Conservation (phyloP, 495 filamentous ascomycete species). For the Tuber borchii region DNA sequence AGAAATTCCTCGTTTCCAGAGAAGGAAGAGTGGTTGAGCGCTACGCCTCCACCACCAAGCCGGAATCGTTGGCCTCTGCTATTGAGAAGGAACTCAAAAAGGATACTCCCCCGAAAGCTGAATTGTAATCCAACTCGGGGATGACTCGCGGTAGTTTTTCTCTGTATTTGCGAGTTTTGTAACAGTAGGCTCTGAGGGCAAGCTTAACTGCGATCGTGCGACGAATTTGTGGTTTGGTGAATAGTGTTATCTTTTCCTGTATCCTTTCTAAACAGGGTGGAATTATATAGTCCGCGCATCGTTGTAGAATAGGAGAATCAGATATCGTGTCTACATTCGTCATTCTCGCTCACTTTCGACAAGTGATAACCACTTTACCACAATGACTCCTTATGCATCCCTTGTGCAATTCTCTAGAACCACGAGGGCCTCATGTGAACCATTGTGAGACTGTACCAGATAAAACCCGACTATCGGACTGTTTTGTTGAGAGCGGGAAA, state of each 20-base stretch:
- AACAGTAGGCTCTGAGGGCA: not conserved
- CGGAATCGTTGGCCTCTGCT: conserved; percentile 62
- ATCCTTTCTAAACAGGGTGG: not conserved
- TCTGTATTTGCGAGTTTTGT: not conserved
- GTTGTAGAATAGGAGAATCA: not conserved
- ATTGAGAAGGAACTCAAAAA: conserved; percentile 71
- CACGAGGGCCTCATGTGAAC: too few species aligned
- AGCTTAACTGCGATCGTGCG: not conserved
- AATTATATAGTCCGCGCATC: not conserved
- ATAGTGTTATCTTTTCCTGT: not conserved
- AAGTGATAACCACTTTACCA: not conserved
- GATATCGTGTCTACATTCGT: not conserved
- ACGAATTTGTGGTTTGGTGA: not conserved
- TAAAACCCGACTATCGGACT: too few species aligned
- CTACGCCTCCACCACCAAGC: conserved; percentile 82
- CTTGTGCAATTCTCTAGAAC: not conserved
- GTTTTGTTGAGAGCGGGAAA: too few species aligned
- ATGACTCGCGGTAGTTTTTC: not conserved
- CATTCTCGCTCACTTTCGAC: not conserved
- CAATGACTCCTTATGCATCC: not conserved
- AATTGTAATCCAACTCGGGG: conserved; percentile 5
- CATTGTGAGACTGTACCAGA: too few species aligned
- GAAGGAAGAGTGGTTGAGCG: conserved; percentile 75
- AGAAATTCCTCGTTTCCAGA: conserved; percentile 87
- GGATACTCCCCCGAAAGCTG: conserved; percentile 15